phyloP scores from a whole-genome alignment of 805 yeast species.

The Dipodascus albidus region DNA sequence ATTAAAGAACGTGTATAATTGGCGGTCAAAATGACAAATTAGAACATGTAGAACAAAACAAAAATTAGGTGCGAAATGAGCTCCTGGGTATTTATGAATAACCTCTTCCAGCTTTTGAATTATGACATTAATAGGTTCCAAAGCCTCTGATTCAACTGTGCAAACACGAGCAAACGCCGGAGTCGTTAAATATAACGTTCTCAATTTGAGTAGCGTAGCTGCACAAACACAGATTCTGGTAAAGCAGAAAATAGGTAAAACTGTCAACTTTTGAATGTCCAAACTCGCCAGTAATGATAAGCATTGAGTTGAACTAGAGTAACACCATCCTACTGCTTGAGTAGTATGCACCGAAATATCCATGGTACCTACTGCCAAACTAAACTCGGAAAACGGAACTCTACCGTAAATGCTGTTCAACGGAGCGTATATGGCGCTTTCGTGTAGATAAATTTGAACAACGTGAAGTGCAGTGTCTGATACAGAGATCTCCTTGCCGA shows the following conservation, averaged over 20 bases:
- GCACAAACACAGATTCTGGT: constrained; percentile 20
- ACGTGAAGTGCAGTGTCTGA: neutral
- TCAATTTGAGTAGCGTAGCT: constrained; percentile 23
- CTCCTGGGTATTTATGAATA: constrained; percentile 17
- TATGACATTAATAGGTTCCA: constrained; percentile 14
- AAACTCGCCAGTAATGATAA: neutral
- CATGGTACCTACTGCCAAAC: constrained; percentile 16
- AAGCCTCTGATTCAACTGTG: constrained; percentile 14
- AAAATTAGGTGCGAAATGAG: constrained; percentile 19
- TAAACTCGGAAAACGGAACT: constrained; percentile 27
- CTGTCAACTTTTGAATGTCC: constrained; percentile 29
- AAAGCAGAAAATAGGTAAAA: constrained; percentile 35
- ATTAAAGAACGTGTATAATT: neutral
- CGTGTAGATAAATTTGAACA: constrained; percentile 23
- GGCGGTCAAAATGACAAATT: constrained; percentile 23
- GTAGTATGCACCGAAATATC: constrained; percentile 10
- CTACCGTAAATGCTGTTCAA: constrained; percentile 19
- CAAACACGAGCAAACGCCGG: constrained; percentile 17
- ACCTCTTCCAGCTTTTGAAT: constrained; percentile 15
- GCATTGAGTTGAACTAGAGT: neutral
- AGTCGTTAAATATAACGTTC: constrained; percentile 20
- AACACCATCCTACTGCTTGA: neutral
- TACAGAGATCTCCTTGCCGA: neutral
- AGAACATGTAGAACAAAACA: constrained; percentile 23
- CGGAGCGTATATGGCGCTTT: constrained; percentile 19